Evolutionary conservation across 176 grass and related monocot genomes (phyloP).

Genomic region (Carex scoparia): DNA sequence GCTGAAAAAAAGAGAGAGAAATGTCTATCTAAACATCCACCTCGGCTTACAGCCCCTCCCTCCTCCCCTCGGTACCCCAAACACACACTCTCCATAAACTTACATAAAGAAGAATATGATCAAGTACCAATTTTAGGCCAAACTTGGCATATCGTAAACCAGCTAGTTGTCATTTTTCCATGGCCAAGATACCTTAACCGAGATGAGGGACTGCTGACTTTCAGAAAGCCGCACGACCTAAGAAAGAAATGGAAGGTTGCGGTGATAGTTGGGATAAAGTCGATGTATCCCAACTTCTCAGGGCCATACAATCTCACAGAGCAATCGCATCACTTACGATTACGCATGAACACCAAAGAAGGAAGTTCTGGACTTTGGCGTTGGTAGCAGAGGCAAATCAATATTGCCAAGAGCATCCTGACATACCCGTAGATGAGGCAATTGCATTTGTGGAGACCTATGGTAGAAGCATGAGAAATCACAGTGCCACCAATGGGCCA

Average conservation of each 20-base stretch:
- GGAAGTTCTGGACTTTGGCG: constrained; percentile 40
- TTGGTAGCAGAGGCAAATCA: constrained; percentile 56
- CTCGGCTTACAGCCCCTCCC: too few relatives aligned
- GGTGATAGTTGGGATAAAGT: constrained; percentile 69
- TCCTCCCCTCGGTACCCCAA: too few relatives aligned
- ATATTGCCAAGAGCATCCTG: constrained; percentile 37
- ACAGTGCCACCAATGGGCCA: not conserved
- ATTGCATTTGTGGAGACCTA: not conserved
- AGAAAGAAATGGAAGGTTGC: constrained; percentile 85
- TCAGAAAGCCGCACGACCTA: constrained; percentile 84
- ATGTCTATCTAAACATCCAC: too few relatives aligned
- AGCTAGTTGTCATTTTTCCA: not conserved
- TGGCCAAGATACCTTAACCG: not conserved
- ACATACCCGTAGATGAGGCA: not conserved
- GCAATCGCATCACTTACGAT: constrained; percentile 58
- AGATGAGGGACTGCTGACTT: constrained; percentile 44
- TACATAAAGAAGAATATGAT: not conserved
- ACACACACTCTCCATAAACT: not conserved
- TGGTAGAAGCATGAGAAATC: not conserved
- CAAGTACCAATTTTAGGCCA: not conserved
- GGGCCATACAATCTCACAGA: constrained; percentile 44
- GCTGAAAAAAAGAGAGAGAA: too few relatives aligned
- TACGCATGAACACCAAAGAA: constrained; percentile 79
- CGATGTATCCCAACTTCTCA: constrained; percentile 61
- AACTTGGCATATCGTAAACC: not conserved